phyloP scores from a whole-genome alignment of 2,329 filamentous ascomycete species.

The Pseudogymnoascus sp. region DNA sequence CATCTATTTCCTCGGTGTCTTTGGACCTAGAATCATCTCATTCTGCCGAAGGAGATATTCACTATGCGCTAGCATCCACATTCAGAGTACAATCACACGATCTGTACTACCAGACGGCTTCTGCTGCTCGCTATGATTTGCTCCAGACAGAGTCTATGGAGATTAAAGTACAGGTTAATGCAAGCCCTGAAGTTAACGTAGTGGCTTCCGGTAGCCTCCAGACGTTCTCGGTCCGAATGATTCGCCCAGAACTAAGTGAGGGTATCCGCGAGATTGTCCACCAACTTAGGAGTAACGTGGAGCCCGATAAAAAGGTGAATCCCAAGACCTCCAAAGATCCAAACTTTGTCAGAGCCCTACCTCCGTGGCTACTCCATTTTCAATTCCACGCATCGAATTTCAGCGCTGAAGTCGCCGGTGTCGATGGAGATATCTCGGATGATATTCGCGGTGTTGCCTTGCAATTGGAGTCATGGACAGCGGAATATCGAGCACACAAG shows the following conservation, averaged over 20 bases:
- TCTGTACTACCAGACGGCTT: conserved; percentile 88
- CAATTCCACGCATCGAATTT: conserved; percentile 83
- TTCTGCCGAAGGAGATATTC: conserved; percentile 70
- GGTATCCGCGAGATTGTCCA: conserved; percentile 86
- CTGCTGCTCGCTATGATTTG: conserved; percentile 75
- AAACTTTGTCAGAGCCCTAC: conserved; percentile 71
- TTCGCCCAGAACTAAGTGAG: conserved; percentile 85
- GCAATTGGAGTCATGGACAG: conserved; percentile 79
- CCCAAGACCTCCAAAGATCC: conserved; percentile 45
- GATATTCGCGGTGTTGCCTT: conserved; percentile 76
- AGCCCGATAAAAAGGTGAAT: conserved; percentile 50
- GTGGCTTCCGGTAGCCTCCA: conserved; percentile 72
- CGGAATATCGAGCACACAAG: conserved; percentile 81
- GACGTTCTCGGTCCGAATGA: conserved; percentile 81
- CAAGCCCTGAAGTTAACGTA: conserved; percentile 78
- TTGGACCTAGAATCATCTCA: conserved; percentile 95
- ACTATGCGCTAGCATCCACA: conserved; percentile 79
- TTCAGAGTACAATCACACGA: conserved; percentile 79
- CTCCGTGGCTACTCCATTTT: conserved; percentile 76
- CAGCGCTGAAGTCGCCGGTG: conserved; percentile 81
- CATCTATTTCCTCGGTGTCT: conserved; percentile 87
- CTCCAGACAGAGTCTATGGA: conserved; percentile 84
- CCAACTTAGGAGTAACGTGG: conserved; percentile 66
- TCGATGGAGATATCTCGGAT: conserved; percentile 75
- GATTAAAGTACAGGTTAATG: conserved; percentile 75